phyloP scores from a whole-genome alignment of 495 filamentous ascomycete genomes.

The Lentithecium fluviatile region DNA sequence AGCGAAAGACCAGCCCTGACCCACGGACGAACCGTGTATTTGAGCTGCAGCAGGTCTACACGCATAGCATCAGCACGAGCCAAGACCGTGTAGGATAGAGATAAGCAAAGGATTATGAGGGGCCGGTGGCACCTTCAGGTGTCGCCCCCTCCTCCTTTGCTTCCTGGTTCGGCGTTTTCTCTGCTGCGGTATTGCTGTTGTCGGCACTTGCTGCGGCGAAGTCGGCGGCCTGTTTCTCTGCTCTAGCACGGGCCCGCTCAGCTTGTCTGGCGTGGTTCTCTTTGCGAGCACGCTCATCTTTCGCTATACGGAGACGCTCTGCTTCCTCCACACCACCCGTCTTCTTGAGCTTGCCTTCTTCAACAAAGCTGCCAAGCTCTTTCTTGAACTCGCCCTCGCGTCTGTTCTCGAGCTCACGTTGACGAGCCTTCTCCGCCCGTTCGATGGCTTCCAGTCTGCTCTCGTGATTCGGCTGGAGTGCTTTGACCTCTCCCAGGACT shows the following conservation, averaged over 20 bases:
- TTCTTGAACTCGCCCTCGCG: slow-evolving; percentile 78
- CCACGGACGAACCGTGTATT: slow-evolving; percentile 24
- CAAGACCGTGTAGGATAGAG: slow-evolving; percentile 1
- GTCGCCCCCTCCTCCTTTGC: slow-evolving; percentile 29
- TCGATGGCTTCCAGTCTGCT: slow-evolving; percentile 91
- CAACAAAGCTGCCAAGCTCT: slow-evolving; percentile 83
- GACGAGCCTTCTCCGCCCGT: slow-evolving; percentile 81
- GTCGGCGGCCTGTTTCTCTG: slow-evolving; percentile 35
- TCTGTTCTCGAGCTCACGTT: slow-evolving; percentile 80
- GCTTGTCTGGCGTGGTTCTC: slow-evolving; percentile 79
- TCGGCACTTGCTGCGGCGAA: slow-evolving; percentile 18
- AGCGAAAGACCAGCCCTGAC: slow-evolving; percentile 13
- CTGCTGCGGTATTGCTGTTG: neutral
- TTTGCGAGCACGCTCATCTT: slow-evolving; percentile 81
- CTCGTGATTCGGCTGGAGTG: slow-evolving; percentile 93
- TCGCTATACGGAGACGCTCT: slow-evolving; percentile 76
- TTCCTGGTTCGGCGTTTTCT: neutral
- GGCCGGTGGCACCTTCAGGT: slow-evolving; percentile 31
- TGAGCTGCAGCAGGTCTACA: slow-evolving; percentile 12
- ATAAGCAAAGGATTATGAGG: slow-evolving; percentile 29
- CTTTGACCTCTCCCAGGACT: slow-evolving; percentile 89
- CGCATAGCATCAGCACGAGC: slow-evolving; percentile 18
- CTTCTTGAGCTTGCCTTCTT: slow-evolving; percentile 92
- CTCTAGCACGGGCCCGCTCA: slow-evolving; percentile 35
- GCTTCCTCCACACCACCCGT: slow-evolving; percentile 91